Percentiles rank a stretch among this genome's conserved stretches.
phyloP scores from a whole-genome alignment of 345 rosid genomes.

The Raphanus raphanistrum region DNA sequence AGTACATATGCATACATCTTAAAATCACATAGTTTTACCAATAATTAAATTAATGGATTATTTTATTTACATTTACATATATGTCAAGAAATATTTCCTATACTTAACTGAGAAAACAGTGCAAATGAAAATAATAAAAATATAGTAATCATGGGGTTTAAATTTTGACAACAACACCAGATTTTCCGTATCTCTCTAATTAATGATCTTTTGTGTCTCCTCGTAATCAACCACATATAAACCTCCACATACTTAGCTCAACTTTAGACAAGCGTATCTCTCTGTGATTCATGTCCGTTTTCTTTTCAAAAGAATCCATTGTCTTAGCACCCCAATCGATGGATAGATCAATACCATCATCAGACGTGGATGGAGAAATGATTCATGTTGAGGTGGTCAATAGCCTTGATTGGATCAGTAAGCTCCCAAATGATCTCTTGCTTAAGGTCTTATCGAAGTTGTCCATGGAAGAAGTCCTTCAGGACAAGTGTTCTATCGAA shows the following conservation, averaged over 20 bases:
- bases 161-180: not conserved
- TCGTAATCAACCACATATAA: not conserved
- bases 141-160: not conserved
- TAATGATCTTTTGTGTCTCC: not conserved
- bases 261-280: not conserved
- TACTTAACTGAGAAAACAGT: not conserved
- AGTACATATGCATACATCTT: not conserved
- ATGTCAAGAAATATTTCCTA: not conserved
- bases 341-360: not conserved
- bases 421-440: not conserved
- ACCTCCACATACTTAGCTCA: not conserved
- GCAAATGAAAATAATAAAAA: not conserved
- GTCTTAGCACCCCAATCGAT: not conserved
- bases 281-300: not conserved
- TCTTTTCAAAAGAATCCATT: not conserved
- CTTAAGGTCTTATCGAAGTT: not conserved
- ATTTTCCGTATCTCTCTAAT: not conserved
- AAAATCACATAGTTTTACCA: not conserved
- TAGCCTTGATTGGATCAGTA: not conserved
- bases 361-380: not conserved
- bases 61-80: not conserved
- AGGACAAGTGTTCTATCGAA: conserved; percentile 5
- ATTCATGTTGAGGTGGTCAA: not conserved
- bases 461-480: not conserved
- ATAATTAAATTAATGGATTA: not conserved